A percentile compares a stretch with the other conserved stretches of the same genome.
Evolutionary conservation across 176 grass and related monocot genomes (phyloP).

Genomic region (Metroxylon sagu): DNA sequence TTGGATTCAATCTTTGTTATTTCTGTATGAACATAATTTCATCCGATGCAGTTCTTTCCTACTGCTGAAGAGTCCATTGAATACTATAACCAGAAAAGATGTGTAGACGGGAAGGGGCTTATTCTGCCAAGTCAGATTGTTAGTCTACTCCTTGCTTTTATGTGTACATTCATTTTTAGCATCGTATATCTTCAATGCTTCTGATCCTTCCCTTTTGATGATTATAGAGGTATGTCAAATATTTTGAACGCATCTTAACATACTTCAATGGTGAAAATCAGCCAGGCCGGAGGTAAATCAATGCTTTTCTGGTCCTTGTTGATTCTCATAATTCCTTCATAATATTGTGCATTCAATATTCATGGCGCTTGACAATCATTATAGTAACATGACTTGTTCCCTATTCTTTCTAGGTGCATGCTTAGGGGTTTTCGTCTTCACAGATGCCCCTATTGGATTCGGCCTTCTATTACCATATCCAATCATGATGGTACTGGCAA

Average conservation of each 20-base stretch:
- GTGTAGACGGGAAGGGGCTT: constrained; percentile 93
- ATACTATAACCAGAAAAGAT: constrained; percentile 99
- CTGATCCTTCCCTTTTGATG: constrained; percentile 24
- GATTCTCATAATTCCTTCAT: constrained; percentile 18
- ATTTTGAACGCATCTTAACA: constrained; percentile 84
- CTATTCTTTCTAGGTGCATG: constrained; percentile 66
- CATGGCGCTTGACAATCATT: background rate
- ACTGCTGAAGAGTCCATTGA: constrained; percentile 95
- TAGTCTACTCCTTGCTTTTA: constrained; percentile 37
- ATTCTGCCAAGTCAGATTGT: constrained; percentile 99
- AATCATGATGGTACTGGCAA: constrained; percentile 60
- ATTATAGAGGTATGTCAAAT: constrained; percentile 94
- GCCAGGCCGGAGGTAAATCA: constrained; percentile 58
- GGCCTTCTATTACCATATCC: constrained; percentile 82
- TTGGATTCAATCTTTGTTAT: constrained; percentile 6
- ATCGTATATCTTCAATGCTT: background rate
- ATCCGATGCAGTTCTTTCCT: constrained; percentile 74
- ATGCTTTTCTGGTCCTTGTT: constrained; percentile 13
- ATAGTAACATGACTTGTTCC: constrained; percentile 17
- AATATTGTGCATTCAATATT: no score
- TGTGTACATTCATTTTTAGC: constrained; percentile 1
- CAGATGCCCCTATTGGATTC: constrained; percentile 96
- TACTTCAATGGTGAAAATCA: constrained; percentile 97
- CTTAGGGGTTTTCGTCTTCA: constrained; percentile 98
- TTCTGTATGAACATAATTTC: background rate